Evolutionary conservation across 306 rosid genomes (phyloP).

Genomic region (Vigna hirtella): DNA sequence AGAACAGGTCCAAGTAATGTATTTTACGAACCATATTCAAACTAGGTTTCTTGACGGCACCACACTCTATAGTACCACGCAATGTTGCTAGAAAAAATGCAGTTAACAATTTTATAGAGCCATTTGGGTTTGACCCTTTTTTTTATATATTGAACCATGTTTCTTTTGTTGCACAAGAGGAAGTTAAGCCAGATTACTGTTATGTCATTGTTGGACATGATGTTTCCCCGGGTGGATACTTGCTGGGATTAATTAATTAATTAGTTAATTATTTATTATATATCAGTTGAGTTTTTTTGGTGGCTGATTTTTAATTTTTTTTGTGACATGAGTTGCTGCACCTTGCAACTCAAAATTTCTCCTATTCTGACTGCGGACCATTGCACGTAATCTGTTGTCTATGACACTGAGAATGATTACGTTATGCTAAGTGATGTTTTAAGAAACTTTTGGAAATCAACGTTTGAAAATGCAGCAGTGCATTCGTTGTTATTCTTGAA

Average conservation of each 20-base stretch:
- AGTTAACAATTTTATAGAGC: slow-evolving; percentile 36
- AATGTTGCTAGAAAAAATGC: slow-evolving; percentile 36
- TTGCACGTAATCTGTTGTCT: neutral
- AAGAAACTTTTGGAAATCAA: neutral
- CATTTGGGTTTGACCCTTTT: slow-evolving; percentile 39
- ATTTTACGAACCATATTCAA: slow-evolving; percentile 33
- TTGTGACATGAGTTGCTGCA: neutral
- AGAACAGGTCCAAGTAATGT: slow-evolving; percentile 8
- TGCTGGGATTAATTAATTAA: slow-evolving; percentile 16
- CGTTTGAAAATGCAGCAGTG: neutral
- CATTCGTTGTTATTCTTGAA: neutral
- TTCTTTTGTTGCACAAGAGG: slow-evolving; percentile 38
- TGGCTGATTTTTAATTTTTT: neutral
- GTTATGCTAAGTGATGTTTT: neutral
- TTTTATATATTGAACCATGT: neutral
- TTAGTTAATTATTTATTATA: neutral
- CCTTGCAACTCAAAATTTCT: slow-evolving; percentile 1
- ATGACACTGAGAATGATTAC: neutral
- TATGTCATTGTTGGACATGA: slow-evolving; percentile 45
- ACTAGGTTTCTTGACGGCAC: slow-evolving; percentile 52
- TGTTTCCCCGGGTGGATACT: slow-evolving; percentile 38
- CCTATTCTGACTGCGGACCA: neutral
- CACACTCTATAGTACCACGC: neutral
- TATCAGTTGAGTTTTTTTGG: neutral
- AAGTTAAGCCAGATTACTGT: slow-evolving; percentile 39